These are phyloP conservation scores for Ceratobasidium papillatum DNA, from an alignment of 1,284 basidiomycete species.

Conservation along the genomic window DNA sequence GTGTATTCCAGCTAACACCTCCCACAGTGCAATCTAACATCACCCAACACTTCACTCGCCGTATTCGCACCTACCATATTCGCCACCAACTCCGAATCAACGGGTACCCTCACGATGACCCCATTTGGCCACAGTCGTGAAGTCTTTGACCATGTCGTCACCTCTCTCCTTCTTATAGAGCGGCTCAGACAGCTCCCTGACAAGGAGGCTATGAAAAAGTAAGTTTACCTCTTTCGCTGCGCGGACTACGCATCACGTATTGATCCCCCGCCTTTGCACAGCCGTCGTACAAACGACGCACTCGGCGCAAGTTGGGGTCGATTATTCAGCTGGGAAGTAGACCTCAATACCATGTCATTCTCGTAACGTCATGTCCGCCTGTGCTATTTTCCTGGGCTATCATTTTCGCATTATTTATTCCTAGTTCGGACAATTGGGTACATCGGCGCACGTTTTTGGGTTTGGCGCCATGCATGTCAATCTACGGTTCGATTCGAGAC, in stretches of 20 bases:
- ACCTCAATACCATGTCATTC: conserved; percentile 34
- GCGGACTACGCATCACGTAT: not conserved
- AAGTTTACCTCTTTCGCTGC: not conserved
- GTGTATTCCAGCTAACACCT: not conserved
- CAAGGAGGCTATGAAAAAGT: conserved; percentile 38
- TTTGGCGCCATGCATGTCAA: not conserved
- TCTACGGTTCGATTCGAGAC: not conserved
- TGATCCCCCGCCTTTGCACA: not conserved
- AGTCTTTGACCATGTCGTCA: conserved; percentile 31
- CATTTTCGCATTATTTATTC: conserved; percentile 32
- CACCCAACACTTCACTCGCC: conserved; percentile 18
- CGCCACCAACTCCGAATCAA: conserved; percentile 26
- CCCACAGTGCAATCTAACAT: conserved; percentile 10
- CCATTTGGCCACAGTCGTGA: conserved; percentile 24
- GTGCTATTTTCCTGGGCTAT: not conserved
- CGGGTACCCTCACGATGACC: conserved; percentile 29
- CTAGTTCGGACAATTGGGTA: conserved; percentile 3
- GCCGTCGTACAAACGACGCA: conserved; percentile 28
- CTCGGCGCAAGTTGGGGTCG: conserved; percentile 34
- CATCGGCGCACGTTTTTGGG: not conserved
- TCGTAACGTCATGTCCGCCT: not conserved
- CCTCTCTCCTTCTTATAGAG: conserved; percentile 31
- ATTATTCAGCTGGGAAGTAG: conserved; percentile 35
- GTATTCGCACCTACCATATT: conserved; percentile 35
- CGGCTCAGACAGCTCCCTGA: conserved; percentile 32